Base-by-base conservation (phyloP, 2,329 filamentous ascomycete genomes). In the Coniochaeta sp. region DNA sequence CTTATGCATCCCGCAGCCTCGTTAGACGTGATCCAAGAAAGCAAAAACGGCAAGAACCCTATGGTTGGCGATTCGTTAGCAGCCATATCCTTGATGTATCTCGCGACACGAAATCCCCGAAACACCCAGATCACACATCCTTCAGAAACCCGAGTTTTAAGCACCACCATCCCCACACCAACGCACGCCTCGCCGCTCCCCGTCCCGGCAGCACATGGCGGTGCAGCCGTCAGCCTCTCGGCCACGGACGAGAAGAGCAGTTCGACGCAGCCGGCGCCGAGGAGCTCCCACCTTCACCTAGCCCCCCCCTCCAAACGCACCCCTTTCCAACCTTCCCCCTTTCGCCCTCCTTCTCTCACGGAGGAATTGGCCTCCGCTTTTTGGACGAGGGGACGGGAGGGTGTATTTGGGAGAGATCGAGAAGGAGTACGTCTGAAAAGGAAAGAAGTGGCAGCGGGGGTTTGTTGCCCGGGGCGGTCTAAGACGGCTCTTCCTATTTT, bases 401-500 rank as follows among this genome's bases (percentile, higher is more conserved):
- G 26, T 9, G 14, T 9, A n/a, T 24, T 24, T 7, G n/a, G 34
- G 17, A 9, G 24, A 22, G 17, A 17, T 22, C 33, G 17, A 22
- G 26, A 26, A 26, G n/a, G 19, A 36, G 11, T 12, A 34, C 31
- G 31, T 31, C 8, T 12, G 16, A 12, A 34, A 7, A 24, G 28
- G 9, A 28, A 34, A 57, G n/a, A 36, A 11, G 11, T 9, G 34
- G 33, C 8, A 31, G 31, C 6, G 7, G 22, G 33, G 57, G 52
- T 38, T 43, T 38, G 62, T 64, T 19, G 47, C 54, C 26, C 54
- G 54, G 54, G 54, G 54, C 65, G 61, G 65, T 61, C 72, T 76
- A 73, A 76, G 71, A 76, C 73, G 73, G 73, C 73, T 76, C 73
- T 76, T 76, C 73, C 73, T 75, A 72, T 66, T 66, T 61, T 61